Evolutionary conservation across 495 filamentous ascomycete species (phyloP).

Genomic region (Podospora didyma): DNA sequence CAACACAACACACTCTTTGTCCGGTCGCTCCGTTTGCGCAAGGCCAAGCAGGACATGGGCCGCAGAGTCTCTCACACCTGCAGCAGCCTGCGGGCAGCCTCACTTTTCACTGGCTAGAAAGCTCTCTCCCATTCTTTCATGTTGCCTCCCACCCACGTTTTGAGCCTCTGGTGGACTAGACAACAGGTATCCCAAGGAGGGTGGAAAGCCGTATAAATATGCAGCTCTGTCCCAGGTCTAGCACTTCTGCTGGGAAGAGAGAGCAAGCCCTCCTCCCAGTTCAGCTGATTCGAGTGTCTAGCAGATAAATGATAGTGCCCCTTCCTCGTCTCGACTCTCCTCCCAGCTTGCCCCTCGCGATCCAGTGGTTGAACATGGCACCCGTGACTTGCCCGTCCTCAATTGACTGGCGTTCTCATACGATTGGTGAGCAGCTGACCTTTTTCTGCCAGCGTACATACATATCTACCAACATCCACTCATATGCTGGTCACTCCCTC

Average conservation of each 20-base stretch:
- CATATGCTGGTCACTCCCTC: background rate
- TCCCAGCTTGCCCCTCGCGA: background rate
- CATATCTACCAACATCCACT: background rate
- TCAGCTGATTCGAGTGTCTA: background rate
- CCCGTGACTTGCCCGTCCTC: conserved; percentile 7
- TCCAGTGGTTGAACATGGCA: conserved; percentile 10
- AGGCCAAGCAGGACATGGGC: background rate
- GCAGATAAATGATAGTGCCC: conserved; percentile 18
- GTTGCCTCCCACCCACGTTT: background rate
- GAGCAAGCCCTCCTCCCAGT: background rate
- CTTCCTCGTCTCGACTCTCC: background rate
- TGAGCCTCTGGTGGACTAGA: background rate
- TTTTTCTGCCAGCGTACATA: background rate
- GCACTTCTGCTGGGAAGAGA: background rate
- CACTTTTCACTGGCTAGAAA: background rate
- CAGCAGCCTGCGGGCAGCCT: background rate
- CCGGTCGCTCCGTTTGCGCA: background rate
- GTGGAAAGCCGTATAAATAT: background rate
- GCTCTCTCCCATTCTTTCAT: background rate
- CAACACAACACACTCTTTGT: background rate
- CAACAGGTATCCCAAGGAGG: background rate
- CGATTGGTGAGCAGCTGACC: conserved; percentile 16
- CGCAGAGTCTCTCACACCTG: background rate
- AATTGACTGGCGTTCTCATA: conserved; percentile 16
- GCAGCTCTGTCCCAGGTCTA: background rate